phyloP scores from a whole-genome alignment of 148 eudicot genomes.

The Rhododendron ovatum region DNA sequence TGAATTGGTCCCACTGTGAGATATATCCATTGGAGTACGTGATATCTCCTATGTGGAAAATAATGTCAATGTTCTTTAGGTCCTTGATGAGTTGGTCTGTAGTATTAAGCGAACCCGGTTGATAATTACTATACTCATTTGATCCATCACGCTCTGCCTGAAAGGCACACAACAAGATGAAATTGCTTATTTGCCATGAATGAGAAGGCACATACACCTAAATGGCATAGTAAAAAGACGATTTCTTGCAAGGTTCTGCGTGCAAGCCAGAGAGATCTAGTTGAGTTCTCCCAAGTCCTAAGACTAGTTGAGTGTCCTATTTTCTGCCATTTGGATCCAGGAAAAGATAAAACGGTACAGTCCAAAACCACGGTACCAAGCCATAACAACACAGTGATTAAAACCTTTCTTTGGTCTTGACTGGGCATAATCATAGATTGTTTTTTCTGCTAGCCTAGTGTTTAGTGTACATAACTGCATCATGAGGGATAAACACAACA shows the following conservation, averaged over 20 bases:
- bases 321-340: not conserved
- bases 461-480: not conserved
- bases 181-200: not conserved
- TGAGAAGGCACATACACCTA: not conserved
- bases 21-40: slow-evolving; percentile 76
- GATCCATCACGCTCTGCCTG: slow-evolving; percentile 77
- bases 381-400: not conserved
- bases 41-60: slow-evolving; percentile 82
- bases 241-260: not conserved
- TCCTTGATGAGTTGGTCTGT: slow-evolving; percentile 74
- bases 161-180: not conserved
- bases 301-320: not conserved
- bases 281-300: not conserved
- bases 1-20: slow-evolving; percentile 96
- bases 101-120: slow-evolving; percentile 78
- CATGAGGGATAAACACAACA: not conserved
- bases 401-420: not conserved
- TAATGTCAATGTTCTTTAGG: slow-evolving; percentile 61
- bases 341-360: not conserved
- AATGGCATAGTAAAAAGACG: not conserved
- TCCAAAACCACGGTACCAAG: not conserved
- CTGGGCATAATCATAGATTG: not conserved
- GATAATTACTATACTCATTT: slow-evolving; percentile 73
- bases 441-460: not conserved
- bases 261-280: not conserved